Evolutionary conservation across 2,329 filamentous ascomycete species (phyloP).

Genomic region (Coniochaeta ligniaria): DNA sequence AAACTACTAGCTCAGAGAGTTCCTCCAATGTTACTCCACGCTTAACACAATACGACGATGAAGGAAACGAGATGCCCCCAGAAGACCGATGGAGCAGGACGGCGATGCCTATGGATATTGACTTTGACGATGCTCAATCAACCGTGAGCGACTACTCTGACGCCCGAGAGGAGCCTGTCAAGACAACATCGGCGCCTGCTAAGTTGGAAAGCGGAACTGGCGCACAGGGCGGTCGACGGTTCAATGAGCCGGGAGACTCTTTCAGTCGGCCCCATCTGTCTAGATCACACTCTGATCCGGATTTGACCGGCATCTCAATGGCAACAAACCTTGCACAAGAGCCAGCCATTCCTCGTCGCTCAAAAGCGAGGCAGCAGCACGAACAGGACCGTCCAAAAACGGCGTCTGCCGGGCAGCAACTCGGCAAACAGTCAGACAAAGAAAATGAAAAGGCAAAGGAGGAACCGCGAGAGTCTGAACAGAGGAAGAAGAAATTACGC

Average conservation of each 20-base stretch:
- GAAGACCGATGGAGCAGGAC: constrained; percentile 15
- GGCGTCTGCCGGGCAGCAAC: background rate
- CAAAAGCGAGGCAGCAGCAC: background rate
- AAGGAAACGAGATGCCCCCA: constrained; percentile 1
- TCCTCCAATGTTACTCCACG: constrained; percentile 15
- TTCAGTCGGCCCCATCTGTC: background rate
- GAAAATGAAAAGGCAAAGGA: background rate
- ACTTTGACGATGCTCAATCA: constrained; percentile 13
- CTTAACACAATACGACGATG: background rate
- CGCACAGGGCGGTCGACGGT: background rate
- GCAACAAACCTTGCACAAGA: background rate
- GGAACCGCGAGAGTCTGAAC: background rate
- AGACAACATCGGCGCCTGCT: background rate
- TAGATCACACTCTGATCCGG: background rate
- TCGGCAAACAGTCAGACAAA: background rate
- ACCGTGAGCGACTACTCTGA: constrained; percentile 8
- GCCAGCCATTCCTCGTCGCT: background rate
- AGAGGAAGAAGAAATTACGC: constrained; percentile 1
- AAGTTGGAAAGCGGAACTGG: background rate
- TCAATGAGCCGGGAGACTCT: background rate
- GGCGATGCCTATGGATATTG: constrained; percentile 14
- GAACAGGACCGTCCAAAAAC: background rate
- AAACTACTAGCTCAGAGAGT: constrained; percentile 6
- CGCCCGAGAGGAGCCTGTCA: background rate
- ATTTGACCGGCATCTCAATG: background rate